Base-by-base conservation (phyloP, 1,284 basidiomycete genomes). In the Porogramme epimiltina region DNA sequence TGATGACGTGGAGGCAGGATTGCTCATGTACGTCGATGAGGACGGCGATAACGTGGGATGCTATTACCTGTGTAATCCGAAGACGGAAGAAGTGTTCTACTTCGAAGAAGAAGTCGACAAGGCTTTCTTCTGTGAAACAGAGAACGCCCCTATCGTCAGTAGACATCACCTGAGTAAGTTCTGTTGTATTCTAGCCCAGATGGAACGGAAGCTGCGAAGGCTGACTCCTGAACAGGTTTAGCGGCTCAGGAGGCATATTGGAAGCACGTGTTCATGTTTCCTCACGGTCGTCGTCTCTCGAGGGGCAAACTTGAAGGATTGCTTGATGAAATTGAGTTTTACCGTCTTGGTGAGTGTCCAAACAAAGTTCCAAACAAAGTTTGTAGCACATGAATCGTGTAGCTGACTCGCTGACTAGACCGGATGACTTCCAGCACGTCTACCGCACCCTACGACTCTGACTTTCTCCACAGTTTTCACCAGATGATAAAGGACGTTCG, bases 261-360 rank as follows among this genome's bases (percentile, higher is more conserved):
- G 59, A 3, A 45, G 4, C 60, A 62, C 28, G 34, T 62, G 1
- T 38, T 43, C 4, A 57, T 65, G 52, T 65, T 63, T 22, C 63
- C 62, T 1, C 43, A 59, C 37, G 41, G 49, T 5, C 53, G 53
- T 1, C 1, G 0, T 2, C 41, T 55, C 4, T 16, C 41, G 0
- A 25, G 15, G 8, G 19, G 54, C 6, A 39, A 38, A 3, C 28
- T 57, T 2, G 18, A 48, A 1, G 46, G 51, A 3, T 36, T 56
- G 3, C 39, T 41, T 2, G 38, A 25, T 2, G 42, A 51, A 4
- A 15, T 60, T 19, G 42, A 36, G 13, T 59, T 36, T 15, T 34
- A 43, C 2, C 15, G 51, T 1, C 46, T 54, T 45, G 62, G 59
- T 61, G 24, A 26, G 55, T 23, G n/a, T 6, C 6, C 13, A 31